Conservation (phyloP, 768 basidiomycete species). For the Phylloporus rhodoxanthus region DNA sequence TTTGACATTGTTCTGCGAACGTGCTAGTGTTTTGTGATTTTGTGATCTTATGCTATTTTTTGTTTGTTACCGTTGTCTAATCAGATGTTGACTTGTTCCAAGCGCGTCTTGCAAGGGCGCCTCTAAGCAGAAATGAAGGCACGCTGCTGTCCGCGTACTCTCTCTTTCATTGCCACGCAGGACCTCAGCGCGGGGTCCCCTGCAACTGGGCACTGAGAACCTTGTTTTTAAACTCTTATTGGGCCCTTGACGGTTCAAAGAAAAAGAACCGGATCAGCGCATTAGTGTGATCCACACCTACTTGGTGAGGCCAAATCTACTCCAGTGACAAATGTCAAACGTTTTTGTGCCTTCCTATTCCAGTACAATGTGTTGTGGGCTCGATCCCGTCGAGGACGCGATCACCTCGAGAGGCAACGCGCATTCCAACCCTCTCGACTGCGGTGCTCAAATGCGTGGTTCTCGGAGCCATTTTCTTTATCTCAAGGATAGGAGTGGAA, state of each 20-base stretch:
- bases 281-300: conserved; percentile 12
- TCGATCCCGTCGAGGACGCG: conserved; percentile 19
- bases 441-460: conserved; percentile 4
- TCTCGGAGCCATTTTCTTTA: conserved; percentile 16
- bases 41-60: conserved; percentile 1
- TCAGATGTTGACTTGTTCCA: background rate
- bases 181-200: conserved; percentile 5
- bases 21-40: background rate
- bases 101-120: no score
- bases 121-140: conserved; percentile 17
- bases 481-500: conserved; percentile 13
- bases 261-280: conserved; percentile 8
- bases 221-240: background rate
- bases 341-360: conserved; percentile 8
- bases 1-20: conserved; percentile 2
- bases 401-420: conserved; percentile 11
- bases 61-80: background rate
- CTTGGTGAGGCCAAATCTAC: conserved; percentile 16
- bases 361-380: conserved; percentile 6
- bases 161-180: conserved; percentile 8
- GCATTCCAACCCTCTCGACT: conserved; percentile 6
- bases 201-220: conserved; percentile 1
- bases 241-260: background rate
- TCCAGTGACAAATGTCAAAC: conserved; percentile 1
- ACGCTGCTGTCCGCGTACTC: conserved; percentile 10